Evolutionary conservation across 805 yeast genomes (phyloP).

Genomic region (Sungouiozyma ichnusensis): DNA sequence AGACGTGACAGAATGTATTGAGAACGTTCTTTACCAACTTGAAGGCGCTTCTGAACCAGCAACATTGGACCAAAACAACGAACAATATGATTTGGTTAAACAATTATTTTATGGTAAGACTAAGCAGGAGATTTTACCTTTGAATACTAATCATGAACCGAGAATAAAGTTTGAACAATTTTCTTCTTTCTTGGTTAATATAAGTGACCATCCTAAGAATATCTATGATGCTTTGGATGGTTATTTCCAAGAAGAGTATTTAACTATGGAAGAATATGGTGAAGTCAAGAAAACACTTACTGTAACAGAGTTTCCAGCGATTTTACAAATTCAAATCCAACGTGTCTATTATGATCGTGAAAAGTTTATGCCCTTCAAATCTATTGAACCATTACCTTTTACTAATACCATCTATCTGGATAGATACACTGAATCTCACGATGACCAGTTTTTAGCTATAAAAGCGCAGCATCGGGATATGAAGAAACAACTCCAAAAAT

Average conservation of each 20-base stretch:
- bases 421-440: constrained; percentile 67
- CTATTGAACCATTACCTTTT: constrained; percentile 73
- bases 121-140: constrained; percentile 60
- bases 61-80: constrained; percentile 56
- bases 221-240: constrained; percentile 85
- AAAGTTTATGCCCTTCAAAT: constrained; percentile 65
- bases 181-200: constrained; percentile 70
- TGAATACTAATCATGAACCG: constrained; percentile 26
- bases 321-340: constrained; percentile 87
- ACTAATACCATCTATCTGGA: constrained; percentile 74
- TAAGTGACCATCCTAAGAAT: constrained; percentile 79
- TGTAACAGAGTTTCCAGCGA: constrained; percentile 61
- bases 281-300: constrained; percentile 64
- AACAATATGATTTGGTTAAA: constrained; percentile 75
- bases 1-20: constrained; percentile 95
- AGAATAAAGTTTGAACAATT: constrained; percentile 63
- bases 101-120: constrained; percentile 77
- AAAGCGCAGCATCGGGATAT: constrained; percentile 47
- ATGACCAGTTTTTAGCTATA: constrained; percentile 39
- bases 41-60: constrained; percentile 78
- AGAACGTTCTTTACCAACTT: constrained; percentile 81
- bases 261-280: constrained; percentile 59
- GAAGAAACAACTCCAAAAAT: constrained; percentile 42
- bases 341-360: constrained; percentile 83
- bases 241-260: constrained; percentile 59